These are phyloP conservation scores for Taphrina pruni DNA, from an alignment of 1,139 yeast species.

Conservation along the genomic window DNA sequence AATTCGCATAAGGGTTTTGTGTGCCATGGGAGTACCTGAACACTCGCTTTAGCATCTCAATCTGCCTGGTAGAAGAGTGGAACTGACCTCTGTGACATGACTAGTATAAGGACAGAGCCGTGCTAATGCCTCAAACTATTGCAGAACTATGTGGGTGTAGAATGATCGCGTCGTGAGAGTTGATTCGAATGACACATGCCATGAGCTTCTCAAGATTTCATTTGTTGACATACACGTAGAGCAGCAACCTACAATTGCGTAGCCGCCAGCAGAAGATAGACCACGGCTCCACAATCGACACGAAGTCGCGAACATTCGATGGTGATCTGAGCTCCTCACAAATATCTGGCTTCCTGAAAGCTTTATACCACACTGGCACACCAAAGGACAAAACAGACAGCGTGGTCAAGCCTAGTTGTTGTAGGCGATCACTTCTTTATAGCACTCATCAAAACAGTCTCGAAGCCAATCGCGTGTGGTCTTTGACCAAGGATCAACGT, in stretches of 20 bases:
- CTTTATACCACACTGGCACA: not conserved
- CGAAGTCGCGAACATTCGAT: slow-evolving; percentile 22
- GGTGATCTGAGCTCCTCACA: slow-evolving; percentile 2
- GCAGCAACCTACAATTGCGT: no score
- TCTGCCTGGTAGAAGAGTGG: not conserved
- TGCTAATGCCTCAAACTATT: no score
- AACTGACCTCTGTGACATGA: not conserved
- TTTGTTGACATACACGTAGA: no score
- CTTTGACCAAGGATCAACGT: no score
- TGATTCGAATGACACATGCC: no score
- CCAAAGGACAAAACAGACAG: not conserved
- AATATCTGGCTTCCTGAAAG: not conserved
- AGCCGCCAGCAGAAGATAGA: not conserved
- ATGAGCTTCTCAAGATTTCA: no score
- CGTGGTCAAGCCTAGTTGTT: not conserved
- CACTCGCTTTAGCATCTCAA: not conserved
- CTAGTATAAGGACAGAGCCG: not conserved
- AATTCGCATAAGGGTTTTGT: slow-evolving; percentile 29
- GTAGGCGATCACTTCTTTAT: not conserved
- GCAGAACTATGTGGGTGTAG: no score
- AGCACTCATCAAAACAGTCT: not conserved
- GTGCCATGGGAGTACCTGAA: slow-evolving; percentile 15
- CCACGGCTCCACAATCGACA: slow-evolving; percentile 3
- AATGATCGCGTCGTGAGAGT: no score
- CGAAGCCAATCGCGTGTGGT: not conserved